A percentile compares a stretch with the other conserved stretches of the same genome.
Evolutionary conservation across 1,284 basidiomycete species (phyloP).

Genomic region (Ustilago bromivora): DNA sequence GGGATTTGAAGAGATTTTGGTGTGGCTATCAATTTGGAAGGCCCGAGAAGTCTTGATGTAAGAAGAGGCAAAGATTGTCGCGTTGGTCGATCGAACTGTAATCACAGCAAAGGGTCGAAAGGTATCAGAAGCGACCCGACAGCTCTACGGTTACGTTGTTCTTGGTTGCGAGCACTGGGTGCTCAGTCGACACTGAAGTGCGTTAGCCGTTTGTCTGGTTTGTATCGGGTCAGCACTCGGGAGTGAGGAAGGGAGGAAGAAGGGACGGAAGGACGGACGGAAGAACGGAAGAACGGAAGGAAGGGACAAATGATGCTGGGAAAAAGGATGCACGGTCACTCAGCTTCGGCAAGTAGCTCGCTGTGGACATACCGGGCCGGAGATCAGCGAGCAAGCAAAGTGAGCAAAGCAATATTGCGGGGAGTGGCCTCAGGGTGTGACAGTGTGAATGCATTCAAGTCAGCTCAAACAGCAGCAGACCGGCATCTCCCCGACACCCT

Average conservation of each 20-base stretch:
- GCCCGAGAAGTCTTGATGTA: not conserved
- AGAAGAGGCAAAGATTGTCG: not conserved
- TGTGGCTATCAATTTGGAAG: not conserved
- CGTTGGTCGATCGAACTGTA: not conserved
- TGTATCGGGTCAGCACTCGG: not conserved
- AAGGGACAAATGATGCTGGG: not conserved
- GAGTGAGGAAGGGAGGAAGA: not conserved
- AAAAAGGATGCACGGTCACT: not conserved
- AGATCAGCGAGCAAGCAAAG: conserved; percentile 32
- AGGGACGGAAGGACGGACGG: not conserved
- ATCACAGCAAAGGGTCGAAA: not conserved
- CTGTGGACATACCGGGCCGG: conserved; percentile 24
- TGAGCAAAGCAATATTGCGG: conserved; percentile 9
- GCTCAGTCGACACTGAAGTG: too few relatives aligned
- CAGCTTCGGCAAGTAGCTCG: not conserved
- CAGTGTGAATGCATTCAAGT: conserved; percentile 9
- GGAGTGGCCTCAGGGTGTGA: not conserved
- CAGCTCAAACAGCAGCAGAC: conserved; percentile 1
- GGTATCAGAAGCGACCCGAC: not conserved
- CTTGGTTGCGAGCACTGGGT: not conserved
- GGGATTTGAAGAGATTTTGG: not conserved
- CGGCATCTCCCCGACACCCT: not conserved
- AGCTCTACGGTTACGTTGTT: not conserved
- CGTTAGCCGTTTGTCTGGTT: not conserved
- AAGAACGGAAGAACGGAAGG: not conserved